Evolutionary conservation across 371 early-diverging fungal species (phyloP), one percentile per base, ranked within the genome.

Genomic region (Lichtheimia corymbifera): DNA sequence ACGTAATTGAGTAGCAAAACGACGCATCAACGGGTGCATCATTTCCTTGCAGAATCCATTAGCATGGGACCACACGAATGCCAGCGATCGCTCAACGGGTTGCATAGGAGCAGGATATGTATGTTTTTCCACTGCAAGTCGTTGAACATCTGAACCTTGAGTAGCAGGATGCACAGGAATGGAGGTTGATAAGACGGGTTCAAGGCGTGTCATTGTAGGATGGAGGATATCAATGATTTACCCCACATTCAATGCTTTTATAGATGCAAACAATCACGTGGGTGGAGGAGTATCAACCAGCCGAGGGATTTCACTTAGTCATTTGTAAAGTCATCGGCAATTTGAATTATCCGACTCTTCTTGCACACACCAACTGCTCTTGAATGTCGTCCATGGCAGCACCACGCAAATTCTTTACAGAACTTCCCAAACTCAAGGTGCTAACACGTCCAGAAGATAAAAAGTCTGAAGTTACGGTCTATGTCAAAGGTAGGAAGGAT

Each of bases 41-140:
- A 64, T 41, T 45, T 80, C 77, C 56, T 77, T 76, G 53, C 74
- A 71, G 45, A 74, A 76, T 0, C 80, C 80, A 43, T 76, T 80
- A 20, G 75, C 65, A 61, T 80, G 77, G 9, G 75, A 76, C 42
- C 66, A 74, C 2, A 80, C 40, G 47, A 70, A 66, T 2, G 66
- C 67, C 22, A 71, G 30, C 25, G 63, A 73, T 18, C 18, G 14
- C 9, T 20, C 40, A 0, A 35, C 59, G 45, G 57, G 27, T 51
- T 62, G 52, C 43, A 41, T 65, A 5, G 53, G 53, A 2, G 71
- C 61, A 25, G 69, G 64, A 35, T 70, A 76, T 14, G 56, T 65
- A 55, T 79, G 72, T 24, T 53, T 58, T 7, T 79, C 73, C 2
- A 72, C 73, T 2, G 52, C 71, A 4, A 79, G 47, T 24, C 65